Percentiles rank a stretch among this genome's conserved stretches.
Conservation (phyloP, 164 flowering plant genomes). For the Liriodendron chinense region DNA sequence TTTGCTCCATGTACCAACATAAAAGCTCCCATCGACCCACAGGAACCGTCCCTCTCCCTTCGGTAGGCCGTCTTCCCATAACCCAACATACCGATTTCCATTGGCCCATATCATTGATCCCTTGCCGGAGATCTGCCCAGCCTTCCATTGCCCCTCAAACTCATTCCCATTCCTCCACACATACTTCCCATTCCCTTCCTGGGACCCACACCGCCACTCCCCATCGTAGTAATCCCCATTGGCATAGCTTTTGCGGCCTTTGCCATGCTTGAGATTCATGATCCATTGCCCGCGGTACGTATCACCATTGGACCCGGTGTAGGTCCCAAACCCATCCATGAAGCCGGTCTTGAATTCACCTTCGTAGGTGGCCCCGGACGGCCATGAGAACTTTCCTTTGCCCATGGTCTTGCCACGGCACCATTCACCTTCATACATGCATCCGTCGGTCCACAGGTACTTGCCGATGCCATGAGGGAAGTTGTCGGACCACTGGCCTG, state of each 20-base stretch:
- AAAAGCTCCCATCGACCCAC: constrained; percentile 67
- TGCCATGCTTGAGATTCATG: constrained; percentile 71
- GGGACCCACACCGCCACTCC: constrained; percentile 69
- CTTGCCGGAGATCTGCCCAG: constrained; percentile 46
- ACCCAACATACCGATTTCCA: constrained; percentile 64
- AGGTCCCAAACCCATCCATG: constrained; percentile 87
- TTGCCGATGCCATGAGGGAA: constrained; percentile 73
- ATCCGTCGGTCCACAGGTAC: constrained; percentile 85
- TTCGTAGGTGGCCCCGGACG: constrained; percentile 83
- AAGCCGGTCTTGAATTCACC: constrained; percentile 76
- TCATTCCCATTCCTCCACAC: constrained; percentile 62
- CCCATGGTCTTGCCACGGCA: constrained; percentile 60
- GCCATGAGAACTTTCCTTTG: constrained; percentile 81
- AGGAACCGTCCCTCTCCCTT: constrained; percentile 59
- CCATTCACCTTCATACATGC: constrained; percentile 94
- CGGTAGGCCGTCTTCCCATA: constrained; percentile 69
- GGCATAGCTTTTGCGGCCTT: constrained; percentile 48
- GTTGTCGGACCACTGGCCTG: constrained; percentile 63
- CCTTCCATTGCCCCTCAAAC: constrained; percentile 64
- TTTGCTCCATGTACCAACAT: constrained; percentile 70
- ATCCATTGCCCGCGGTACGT: constrained; percentile 70
- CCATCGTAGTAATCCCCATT: constrained; percentile 86
- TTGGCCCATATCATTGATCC: constrained; percentile 58
- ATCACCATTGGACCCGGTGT: constrained; percentile 53
- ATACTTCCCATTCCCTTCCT: constrained; percentile 76